Base-by-base conservation (phyloP, 225 moss, liverwort and hornwort species). In the Physcomitrium patens region DNA sequence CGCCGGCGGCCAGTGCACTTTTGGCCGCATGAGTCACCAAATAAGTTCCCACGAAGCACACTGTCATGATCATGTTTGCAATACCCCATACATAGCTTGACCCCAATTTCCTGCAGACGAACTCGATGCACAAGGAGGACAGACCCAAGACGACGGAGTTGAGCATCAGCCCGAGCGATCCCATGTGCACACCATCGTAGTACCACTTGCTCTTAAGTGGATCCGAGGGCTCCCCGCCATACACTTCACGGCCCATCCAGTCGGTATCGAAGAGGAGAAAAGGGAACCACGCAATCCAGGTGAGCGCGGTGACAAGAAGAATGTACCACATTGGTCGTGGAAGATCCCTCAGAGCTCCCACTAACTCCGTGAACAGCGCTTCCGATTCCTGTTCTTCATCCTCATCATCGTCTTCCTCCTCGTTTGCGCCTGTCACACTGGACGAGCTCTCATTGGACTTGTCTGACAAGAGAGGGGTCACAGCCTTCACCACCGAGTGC, bases 211-310 rank as follows among this genome's bases (percentile, higher is more conserved):
- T 76, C 28, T 0, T 60, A 66, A 60, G 0, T 17, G 45, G 0
- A 11, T 19, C 10, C 22, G 75, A 28, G 11, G 90, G 93, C 20
- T 89, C 82, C 37, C 96, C 96, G 0, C 79, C 71, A 50, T 90
- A 96, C 8, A 96, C 93, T 62, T 96, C 96, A 9, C 96, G 93
- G n/a, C 96, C 96, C 96, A 96, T 96, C 96, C 96, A 96, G 53
- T 96, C 96, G 3, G 96, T 96, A 79, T 96, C 96, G 71, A 93
- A 96, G 61, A 96, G 89, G 26, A 96, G 89, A 46, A 96, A 96
- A 0, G 96, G 96, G 37, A 96, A 96, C 96, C 96, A 96, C 15
- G 93, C 91, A 51, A 96, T n/a, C 96, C 96, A 96, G 9, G 93
- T 96, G 28, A 96, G 80, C 3, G 91, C 93, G 0, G 91, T 91